Percentiles rank a stretch among this genome's conserved stretches.
phyloP scores from a whole-genome alignment of 2,329 filamentous ascomycete species.

The Alternaria brassicae region DNA sequence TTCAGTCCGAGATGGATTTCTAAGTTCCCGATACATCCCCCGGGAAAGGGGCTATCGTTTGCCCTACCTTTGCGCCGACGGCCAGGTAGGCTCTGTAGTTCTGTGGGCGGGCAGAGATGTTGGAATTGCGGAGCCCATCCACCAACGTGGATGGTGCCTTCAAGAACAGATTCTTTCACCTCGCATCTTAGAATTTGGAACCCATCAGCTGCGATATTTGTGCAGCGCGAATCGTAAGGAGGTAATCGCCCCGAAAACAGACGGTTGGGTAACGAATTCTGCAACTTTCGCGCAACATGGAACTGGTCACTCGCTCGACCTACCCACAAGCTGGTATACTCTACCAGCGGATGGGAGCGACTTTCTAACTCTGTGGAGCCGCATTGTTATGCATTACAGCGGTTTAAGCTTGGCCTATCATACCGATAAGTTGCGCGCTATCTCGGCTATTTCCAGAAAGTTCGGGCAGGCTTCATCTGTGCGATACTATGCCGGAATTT shows the following conservation, averaged over 20 bases:
- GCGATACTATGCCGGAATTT: neutral
- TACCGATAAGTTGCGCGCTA: neutral
- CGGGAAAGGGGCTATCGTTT: neutral
- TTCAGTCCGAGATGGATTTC: neutral
- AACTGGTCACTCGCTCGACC: neutral
- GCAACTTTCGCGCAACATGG: neutral
- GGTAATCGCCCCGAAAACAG: neutral
- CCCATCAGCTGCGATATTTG: neutral
- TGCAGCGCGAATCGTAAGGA: neutral
- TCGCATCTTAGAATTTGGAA: neutral
- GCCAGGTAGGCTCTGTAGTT: neutral
- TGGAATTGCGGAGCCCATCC: neutral
- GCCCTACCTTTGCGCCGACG: neutral
- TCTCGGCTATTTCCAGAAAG: neutral
- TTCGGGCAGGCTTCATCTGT: neutral
- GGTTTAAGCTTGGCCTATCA: neutral
- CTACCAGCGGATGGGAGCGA: neutral
- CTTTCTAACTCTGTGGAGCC: neutral
- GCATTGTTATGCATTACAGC: neutral
- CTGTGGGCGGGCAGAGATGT: neutral
- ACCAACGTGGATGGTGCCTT: neutral
- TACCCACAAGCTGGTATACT: neutral
- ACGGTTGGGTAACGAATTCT: neutral
- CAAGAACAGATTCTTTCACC: neutral
- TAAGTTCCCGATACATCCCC: neutral